Evolutionary conservation across 306 rosid species (phyloP), one percentile per base, ranked within the genome.

Genomic region (Acacia crassicarpa): DNA sequence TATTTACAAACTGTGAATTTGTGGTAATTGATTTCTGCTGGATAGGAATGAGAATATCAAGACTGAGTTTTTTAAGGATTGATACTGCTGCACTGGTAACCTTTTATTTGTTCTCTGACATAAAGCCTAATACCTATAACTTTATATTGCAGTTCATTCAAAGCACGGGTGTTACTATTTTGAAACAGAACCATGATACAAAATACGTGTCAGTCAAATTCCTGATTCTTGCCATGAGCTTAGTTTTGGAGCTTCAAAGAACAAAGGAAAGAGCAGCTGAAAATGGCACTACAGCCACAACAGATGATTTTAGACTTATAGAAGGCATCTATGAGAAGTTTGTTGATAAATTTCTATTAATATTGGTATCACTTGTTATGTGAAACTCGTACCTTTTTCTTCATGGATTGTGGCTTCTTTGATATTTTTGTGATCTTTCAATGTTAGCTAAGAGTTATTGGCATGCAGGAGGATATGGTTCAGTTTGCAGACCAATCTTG

Each of bases 181-280:
- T 86, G 92, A 85, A 84, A 67, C 92, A 90, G 74, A 84, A 82
- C 63, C 84, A 86, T 35, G 89, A 67, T 76, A 16, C 76, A 75
- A 91, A 82, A 48, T 83, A 74, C 19, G 2, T 80, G 67, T 89
- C 90, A n/a, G 90, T 91, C 81, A 95, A 95, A 84, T 91, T 95
- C 86, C 86, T 95, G 83, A 87, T 90, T 72, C 88, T 95, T 53
- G 83, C 78, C 83, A 69, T 85, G 89, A 91, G 94, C 84, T 78
- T 95, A 90, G 86, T 90, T 89, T 76, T 77, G 89, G 99, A 93
- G 92, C 88, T 93, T 81, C 93, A 89, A 81, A 89, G 83, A 87
- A 82, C 86, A 83, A 86, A 71, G 79, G 94, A 90, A 79, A 88
- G 92, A 85, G 84, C 80, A 45, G 46, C 84, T 54, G 89, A 85